phyloP scores from a whole-genome alignment of 208 protist species.

The Willaertia magna region DNA sequence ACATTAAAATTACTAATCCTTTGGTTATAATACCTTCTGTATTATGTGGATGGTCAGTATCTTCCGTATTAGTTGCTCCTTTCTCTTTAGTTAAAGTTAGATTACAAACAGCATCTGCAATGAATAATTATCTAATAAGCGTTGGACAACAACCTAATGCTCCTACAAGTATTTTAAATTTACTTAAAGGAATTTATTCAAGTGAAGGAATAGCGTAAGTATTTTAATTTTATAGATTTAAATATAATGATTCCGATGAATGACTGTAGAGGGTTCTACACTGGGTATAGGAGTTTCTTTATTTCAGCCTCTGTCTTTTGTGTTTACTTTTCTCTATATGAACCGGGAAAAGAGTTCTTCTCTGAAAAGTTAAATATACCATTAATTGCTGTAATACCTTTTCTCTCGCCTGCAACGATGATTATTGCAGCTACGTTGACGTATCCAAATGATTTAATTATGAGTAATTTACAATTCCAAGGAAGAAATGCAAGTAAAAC shows the following conservation, averaged over 20 bases:
- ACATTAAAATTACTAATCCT: background rate
- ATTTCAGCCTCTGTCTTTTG: background rate
- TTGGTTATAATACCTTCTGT: background rate
- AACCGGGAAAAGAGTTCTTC: background rate
- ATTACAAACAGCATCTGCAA: background rate
- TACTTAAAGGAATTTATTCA: too few species aligned
- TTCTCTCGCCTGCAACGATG: background rate
- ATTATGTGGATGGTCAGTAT: background rate
- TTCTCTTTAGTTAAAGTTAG: background rate
- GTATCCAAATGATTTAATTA: background rate
- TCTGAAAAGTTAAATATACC: background rate
- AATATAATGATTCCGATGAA: too few species aligned
- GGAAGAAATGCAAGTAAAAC: background rate
- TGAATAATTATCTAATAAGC: background rate
- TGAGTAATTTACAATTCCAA: background rate
- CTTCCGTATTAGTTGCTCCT: background rate
- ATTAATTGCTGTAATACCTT: background rate
- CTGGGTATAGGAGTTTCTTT: background rate
- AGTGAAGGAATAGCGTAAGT: too few species aligned
- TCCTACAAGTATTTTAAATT: too few species aligned
- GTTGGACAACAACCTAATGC: background rate
- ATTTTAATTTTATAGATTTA: too few species aligned
- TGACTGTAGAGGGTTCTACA: background rate
- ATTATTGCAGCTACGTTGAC: background rate
- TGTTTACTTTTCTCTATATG: background rate